Percentiles rank a stretch among this genome's conserved stretches.
phyloP scores from a whole-genome alignment of 805 yeast species.

The Yamadazyma takamatsuzukensis region DNA sequence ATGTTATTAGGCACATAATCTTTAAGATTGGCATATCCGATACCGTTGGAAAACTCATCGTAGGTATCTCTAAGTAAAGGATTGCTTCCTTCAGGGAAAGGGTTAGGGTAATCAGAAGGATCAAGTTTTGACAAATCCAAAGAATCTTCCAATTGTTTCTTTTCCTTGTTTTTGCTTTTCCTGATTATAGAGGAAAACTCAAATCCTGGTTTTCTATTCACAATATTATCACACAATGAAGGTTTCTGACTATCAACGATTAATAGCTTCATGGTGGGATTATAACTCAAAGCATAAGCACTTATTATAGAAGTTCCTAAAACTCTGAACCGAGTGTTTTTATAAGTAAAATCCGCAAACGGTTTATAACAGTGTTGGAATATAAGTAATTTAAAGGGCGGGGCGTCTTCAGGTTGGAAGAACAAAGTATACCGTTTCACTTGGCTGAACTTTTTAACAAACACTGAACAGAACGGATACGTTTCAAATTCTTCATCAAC shows the following conservation, averaged over 20 bases:
- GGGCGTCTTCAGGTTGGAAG: constrained; percentile 19
- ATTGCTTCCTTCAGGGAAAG: constrained; percentile 26
- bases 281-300: constrained; percentile 24
- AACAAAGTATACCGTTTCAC: constrained; percentile 26
- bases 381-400: constrained; percentile 22
- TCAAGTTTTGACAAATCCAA: constrained; percentile 4
- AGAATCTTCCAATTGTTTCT: background rate
- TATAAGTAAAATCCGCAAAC: constrained; percentile 36
- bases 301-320: constrained; percentile 32
- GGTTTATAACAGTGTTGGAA: constrained; percentile 36
- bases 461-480: constrained; percentile 30
- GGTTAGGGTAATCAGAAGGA: constrained; percentile 22
- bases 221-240: constrained; percentile 31
- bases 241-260: constrained; percentile 33
- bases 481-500: constrained; percentile 27
- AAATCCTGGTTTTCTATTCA: constrained; percentile 26
- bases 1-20: constrained; percentile 24
- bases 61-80: constrained; percentile 17
- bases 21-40: constrained; percentile 5
- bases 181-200: constrained; percentile 13
- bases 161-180: constrained; percentile 7
- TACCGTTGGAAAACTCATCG: constrained; percentile 6
- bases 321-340: constrained; percentile 34
- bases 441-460: constrained; percentile 22
- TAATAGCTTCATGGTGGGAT: constrained; percentile 30